These are phyloP conservation scores for Botryosphaeria agaves DNA, from an alignment of 2,329 filamentous ascomycete genomes.

Conservation along the genomic window DNA sequence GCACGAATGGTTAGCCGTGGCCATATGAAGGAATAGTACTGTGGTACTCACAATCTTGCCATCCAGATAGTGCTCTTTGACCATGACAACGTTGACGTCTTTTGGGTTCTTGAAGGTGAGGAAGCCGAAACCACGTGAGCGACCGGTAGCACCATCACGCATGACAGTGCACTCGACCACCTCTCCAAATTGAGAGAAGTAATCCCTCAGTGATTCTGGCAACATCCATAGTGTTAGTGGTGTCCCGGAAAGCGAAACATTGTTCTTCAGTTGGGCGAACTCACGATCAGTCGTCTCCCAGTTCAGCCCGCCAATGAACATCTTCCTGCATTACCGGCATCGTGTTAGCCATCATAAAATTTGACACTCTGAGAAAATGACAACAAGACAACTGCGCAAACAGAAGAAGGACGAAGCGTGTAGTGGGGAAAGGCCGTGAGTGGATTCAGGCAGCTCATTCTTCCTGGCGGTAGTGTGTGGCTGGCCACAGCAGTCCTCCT, in stretches of 20 bases:
- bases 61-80: slow-evolving; percentile 95
- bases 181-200: slow-evolving; percentile 95
- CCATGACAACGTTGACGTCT: slow-evolving; percentile 98
- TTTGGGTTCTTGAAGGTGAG: slow-evolving; percentile 95
- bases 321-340: slow-evolving; percentile 52
- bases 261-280: slow-evolving; percentile 18
- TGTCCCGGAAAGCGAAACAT: slow-evolving; percentile 1
- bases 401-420: not conserved
- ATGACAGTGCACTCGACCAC: slow-evolving; percentile 98
- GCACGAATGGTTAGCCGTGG: slow-evolving; percentile 11
- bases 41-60: slow-evolving; percentile 78
- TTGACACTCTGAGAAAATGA: not conserved
- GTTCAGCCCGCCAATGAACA: slow-evolving; percentile 98
- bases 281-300: slow-evolving; percentile 98
- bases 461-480: too few species aligned
- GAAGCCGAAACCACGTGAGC: slow-evolving; percentile 92
- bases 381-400: not conserved
- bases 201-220: slow-evolving; percentile 83
- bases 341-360: slow-evolving; percentile 8
- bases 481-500: too few species aligned
- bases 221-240: slow-evolving; percentile 1
- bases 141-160: slow-evolving; percentile 84
- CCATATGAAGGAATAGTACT: slow-evolving; percentile 7
- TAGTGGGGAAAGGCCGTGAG: too few species aligned
- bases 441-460: too few species aligned